These are phyloP conservation scores for Geotrichum citri-aurantii DNA, from an alignment of 1,139 yeast genomes.

Conservation along the genomic window DNA sequence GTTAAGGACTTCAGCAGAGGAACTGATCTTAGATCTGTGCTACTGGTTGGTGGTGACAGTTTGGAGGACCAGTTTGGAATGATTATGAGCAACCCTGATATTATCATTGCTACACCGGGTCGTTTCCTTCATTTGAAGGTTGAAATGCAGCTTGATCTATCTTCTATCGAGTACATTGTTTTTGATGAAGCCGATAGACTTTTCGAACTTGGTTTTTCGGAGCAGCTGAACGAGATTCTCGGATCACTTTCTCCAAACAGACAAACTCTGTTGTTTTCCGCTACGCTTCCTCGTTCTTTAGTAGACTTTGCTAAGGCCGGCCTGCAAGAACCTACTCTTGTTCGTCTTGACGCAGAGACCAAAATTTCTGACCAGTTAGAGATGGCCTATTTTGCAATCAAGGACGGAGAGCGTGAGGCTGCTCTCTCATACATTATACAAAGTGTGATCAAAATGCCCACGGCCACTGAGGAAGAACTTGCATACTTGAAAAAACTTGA, in stretches of 20 bases:
- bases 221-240: constrained; percentile 83
- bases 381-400: constrained; percentile 79
- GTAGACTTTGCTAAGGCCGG: constrained; percentile 99
- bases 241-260: constrained; percentile 76
- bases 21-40: constrained; percentile 71
- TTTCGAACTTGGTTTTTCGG: constrained; percentile 96
- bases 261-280: constrained; percentile 87
- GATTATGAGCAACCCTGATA: constrained; percentile 93
- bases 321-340: constrained; percentile 81
- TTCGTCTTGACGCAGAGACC: constrained; percentile 85
- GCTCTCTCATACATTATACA: constrained; percentile 69
- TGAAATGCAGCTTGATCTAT: constrained; percentile 85
- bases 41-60: constrained; percentile 95
- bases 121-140: constrained; percentile 91
- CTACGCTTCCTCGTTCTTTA: constrained; percentile 85
- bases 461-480: constrained; percentile 49
- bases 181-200: constrained; percentile 98
- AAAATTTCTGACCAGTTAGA: constrained; percentile 86
- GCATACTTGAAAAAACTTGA: constrained; percentile 45
- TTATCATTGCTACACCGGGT: constrained; percentile 96
- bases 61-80: constrained; percentile 90
- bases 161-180: constrained; percentile 79
- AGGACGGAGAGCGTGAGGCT: constrained; percentile 85
- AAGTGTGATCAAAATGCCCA: constrained; percentile 79
- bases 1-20: constrained; percentile 84